Percentiles rank a stretch among this genome's conserved stretches.
Evolutionary conservation across 1,284 basidiomycete species (phyloP).

Genomic region (Puccinia horiana): DNA sequence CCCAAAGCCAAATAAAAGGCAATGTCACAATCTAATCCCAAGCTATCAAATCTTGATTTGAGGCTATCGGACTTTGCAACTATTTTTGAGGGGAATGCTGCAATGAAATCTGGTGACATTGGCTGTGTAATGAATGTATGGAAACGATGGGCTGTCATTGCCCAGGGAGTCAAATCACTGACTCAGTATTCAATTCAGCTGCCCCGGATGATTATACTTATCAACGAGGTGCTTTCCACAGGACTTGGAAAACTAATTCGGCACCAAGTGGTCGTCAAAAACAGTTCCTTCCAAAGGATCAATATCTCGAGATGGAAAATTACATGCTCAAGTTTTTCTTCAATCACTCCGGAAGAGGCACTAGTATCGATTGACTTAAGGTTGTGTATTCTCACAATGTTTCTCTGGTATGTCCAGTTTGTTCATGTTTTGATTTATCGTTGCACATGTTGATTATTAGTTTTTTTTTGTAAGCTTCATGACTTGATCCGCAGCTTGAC

Average conservation of each 20-base stretch:
- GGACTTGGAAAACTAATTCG: neutral
- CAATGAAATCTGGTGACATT: neutral
- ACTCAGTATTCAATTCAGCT: no score
- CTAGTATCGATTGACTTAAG: slow-evolving; percentile 12
- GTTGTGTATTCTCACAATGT: slow-evolving; percentile 11
- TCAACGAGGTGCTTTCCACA: neutral
- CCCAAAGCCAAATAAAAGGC: neutral
- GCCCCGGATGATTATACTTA: neutral
- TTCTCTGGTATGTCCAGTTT: neutral
- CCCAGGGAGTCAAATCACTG: no score
- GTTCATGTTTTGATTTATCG: neutral
- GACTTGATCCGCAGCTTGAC: neutral
- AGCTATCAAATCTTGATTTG: neutral
- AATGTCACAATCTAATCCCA: neutral
- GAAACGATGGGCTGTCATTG: no score
- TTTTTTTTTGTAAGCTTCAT: neutral
- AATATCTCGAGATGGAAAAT: neutral
- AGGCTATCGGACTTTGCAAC: no score
- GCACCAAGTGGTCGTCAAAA: neutral
- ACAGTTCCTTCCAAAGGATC: neutral
- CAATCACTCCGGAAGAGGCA: slow-evolving; percentile 19
- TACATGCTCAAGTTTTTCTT: slow-evolving; percentile 11
- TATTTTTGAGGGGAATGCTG: no score
- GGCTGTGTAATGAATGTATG: neutral
- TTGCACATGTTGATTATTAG: neutral